Base-by-base conservation (phyloP, 2,329 filamentous ascomycete species). In the Hymenoscyphus fructigenus region DNA sequence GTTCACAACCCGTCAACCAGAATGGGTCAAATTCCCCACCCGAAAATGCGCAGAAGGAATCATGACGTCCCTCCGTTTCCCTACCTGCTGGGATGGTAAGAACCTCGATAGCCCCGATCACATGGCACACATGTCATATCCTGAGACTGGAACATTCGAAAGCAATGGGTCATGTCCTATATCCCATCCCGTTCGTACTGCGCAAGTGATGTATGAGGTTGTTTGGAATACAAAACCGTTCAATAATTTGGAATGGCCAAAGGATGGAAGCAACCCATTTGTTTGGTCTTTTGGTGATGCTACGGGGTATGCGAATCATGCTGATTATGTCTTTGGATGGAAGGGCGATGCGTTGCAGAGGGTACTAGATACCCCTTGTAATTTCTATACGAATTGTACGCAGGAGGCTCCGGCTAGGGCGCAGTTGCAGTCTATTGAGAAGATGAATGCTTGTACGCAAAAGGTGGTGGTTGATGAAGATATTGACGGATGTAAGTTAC, bases 251-350 rank as follows among this genome's bases (percentile, higher is more conserved):
- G 75, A 75, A 71, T 79, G 80, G 80, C 78, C 79, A 64, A 76
- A 76, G 60, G 77, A 79, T 74, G 79, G 79, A 66, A 76, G 74
- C 28, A 78, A 78, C 67, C 78, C 78, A 2, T 80, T 79, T 71
- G 72, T 79, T 64, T 81, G 80, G 75, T 78, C 74, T 69, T 71
- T 64, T 61, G 67, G 81, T 78, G 79, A 80, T 79, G 75, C 72
- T 73, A 79, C 78, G 44, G 82, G 81, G 36, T 76, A 79, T 32
- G 81, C 80, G 5, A 81, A 80, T 20, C 81, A 83, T 72, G 81
- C 80, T 26, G 82, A 84, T 73, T 84, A 84, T 71, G 73, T 83
- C 66, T 83, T 83, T 71, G 81, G 81, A 65, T 83, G 81, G 81
- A 79, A 83, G 72, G 79, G 76, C 64, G 76, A 82, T 71, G 75